These are phyloP conservation scores for Aureobasidium sp. DNA, from an alignment of 2,329 filamentous ascomycete genomes.

Conservation along the genomic window DNA sequence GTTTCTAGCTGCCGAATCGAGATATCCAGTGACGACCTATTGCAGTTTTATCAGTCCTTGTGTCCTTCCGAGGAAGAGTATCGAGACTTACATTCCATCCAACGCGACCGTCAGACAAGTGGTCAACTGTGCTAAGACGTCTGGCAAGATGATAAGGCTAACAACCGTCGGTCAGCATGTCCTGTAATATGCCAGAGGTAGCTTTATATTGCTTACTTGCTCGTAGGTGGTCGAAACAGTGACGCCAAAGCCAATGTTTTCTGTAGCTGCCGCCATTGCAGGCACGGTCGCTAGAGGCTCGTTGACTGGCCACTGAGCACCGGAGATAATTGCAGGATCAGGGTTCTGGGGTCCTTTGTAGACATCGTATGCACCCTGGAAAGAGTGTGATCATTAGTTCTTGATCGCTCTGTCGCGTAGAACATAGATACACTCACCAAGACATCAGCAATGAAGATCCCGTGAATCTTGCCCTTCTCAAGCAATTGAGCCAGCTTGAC, in stretches of 20 bases:
- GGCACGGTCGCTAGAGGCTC: constrained; percentile 56
- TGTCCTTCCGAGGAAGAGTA: not conserved
- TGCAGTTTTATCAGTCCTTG: not conserved
- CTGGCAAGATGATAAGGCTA: constrained; percentile 58
- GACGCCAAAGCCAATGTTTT: constrained; percentile 61
- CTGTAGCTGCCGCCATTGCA: constrained; percentile 61
- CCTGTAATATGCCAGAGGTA: not conserved
- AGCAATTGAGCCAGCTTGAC: constrained; percentile 52
- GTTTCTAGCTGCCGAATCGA: constrained; percentile 60
- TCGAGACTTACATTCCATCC: not conserved
- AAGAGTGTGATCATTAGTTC: not conserved
- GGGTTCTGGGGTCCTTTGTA: constrained; percentile 50
- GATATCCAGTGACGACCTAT: constrained; percentile 60
- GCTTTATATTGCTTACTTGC: constrained; percentile 20
- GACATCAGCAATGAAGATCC: constrained; percentile 62
- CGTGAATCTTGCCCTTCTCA: constrained; percentile 57
- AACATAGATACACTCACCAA: constrained; percentile 38
- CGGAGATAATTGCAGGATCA: constrained; percentile 24
- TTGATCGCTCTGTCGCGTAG: too few species aligned
- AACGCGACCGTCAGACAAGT: constrained; percentile 55
- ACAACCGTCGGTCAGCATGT: not conserved
- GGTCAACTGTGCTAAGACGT: constrained; percentile 59
- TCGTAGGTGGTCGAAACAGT: constrained; percentile 64
- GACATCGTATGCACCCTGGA: constrained; percentile 56
- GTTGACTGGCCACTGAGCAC: constrained; percentile 65